Conservation (phyloP, 768 basidiomycete genomes). For the Tylopilus rubrobrunneus region DNA sequence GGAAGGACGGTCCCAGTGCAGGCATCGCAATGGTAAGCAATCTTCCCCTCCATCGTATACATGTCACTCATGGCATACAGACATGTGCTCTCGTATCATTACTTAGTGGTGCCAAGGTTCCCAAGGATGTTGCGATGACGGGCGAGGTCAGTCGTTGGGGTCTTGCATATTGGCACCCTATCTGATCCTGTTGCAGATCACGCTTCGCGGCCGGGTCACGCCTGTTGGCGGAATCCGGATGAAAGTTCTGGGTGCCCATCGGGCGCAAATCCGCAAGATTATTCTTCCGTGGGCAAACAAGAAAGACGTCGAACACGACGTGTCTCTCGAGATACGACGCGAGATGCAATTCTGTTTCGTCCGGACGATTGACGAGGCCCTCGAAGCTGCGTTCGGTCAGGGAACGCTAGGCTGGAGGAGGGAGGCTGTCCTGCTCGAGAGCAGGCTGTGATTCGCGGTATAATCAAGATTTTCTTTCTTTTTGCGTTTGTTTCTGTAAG, state of each 20-base stretch:
- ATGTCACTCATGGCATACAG: conserved; percentile 31
- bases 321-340: conserved; percentile 64
- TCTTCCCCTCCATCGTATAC: neutral
- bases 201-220: conserved; percentile 75
- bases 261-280: conserved; percentile 78
- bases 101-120: conserved; percentile 70
- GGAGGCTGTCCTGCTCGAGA: conserved; percentile 48
- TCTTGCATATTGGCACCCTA: neutral
- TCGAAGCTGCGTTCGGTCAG: conserved; percentile 81
- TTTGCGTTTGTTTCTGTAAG: neutral
- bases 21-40: conserved; percentile 77
- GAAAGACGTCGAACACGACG: conserved; percentile 85
- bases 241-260: conserved; percentile 86
- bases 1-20: conserved; percentile 91
- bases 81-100: conserved; percentile 85
- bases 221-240: conserved; percentile 92
- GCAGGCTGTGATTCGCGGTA: conserved; percentile 38
- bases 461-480: neutral
- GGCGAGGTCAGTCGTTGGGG: conserved; percentile 58
- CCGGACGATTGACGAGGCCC: conserved; percentile 69
- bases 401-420: conserved; percentile 63
- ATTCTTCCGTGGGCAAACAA: conserved; percentile 82
- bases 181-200: conserved; percentile 47
- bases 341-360: conserved; percentile 85
- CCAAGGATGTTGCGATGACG: conserved; percentile 79